Conservation (phyloP, 2,329 filamentous ascomycete species). For the Colletotrichum sp. region DNA sequence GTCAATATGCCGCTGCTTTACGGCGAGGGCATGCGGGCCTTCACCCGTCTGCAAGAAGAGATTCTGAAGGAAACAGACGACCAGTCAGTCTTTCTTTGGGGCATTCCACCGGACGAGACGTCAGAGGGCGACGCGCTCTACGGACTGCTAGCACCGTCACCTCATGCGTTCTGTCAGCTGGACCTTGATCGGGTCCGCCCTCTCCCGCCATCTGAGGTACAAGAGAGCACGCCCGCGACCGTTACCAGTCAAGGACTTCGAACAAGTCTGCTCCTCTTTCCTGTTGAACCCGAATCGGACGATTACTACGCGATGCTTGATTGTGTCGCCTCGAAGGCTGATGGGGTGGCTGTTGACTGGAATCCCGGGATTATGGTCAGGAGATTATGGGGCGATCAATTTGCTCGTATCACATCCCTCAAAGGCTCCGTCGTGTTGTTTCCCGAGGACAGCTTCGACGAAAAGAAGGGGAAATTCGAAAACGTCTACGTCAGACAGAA, state of each 20-base stretch:
- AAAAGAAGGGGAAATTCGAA: background rate
- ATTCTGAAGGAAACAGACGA: slow-evolving; percentile 3
- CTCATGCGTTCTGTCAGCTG: background rate
- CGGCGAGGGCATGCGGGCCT: slow-evolving; percentile 28
- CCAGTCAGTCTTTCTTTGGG: slow-evolving; percentile 11
- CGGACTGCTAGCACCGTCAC: background rate
- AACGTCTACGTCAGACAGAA: slow-evolving; percentile 2
- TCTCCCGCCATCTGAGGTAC: background rate
- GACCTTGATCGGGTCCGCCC: background rate
- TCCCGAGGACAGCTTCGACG: background rate
- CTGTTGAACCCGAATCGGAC: background rate
- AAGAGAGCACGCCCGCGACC: background rate
- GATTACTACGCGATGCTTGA: background rate
- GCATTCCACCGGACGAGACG: background rate
- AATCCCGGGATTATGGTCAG: background rate
- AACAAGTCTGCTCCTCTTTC: background rate
- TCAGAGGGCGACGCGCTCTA: background rate
- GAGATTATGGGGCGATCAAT: slow-evolving; percentile 1
- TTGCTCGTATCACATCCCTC: background rate
- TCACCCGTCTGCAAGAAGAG: slow-evolving; percentile 22
- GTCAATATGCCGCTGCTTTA: slow-evolving; percentile 32
- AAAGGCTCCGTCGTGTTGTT: background rate
- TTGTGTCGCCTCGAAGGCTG: background rate
- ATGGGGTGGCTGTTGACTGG: background rate
- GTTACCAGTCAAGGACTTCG: background rate